phyloP scores from a whole-genome alignment of 2,329 filamentous ascomycete species.

The Phoma sp. region DNA sequence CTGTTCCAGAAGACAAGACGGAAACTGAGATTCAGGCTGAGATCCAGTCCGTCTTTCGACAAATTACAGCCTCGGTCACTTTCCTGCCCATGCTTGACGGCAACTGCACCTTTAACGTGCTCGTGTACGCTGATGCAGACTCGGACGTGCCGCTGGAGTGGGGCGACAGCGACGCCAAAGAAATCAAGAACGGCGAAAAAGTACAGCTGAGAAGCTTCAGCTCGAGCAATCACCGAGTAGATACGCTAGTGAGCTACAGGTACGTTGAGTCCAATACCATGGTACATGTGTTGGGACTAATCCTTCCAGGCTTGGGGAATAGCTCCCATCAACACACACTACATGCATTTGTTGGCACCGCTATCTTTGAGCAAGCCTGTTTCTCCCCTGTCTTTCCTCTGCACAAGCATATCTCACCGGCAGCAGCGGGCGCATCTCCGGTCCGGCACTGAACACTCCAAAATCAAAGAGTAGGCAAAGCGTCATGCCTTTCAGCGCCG shows the following conservation, averaged over 20 bases:
- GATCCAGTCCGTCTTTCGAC: constrained; percentile 95
- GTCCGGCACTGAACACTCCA: not conserved
- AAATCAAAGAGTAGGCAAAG: not conserved
- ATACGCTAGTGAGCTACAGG: constrained; percentile 94
- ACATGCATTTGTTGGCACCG: constrained; percentile 9
- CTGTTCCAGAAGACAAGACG: constrained; percentile 70
- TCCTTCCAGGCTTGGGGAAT: constrained; percentile 13
- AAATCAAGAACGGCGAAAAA: constrained; percentile 92
- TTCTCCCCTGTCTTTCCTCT: constrained; percentile 7
- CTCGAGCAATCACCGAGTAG: constrained; percentile 90
- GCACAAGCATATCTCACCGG: not conserved
- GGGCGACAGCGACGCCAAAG: constrained; percentile 97
- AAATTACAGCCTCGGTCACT: constrained; percentile 96
- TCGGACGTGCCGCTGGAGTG: constrained; percentile 97
- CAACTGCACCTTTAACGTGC: constrained; percentile 97
- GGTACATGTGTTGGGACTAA: constrained; percentile 21
- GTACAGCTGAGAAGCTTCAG: constrained; percentile 96
- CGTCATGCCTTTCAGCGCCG: not conserved
- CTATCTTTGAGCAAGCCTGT: constrained; percentile 11
- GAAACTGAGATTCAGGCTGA: constrained; percentile 94
- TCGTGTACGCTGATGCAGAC: constrained; percentile 96
- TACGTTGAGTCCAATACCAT: constrained; percentile 27
- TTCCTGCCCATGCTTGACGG: constrained; percentile 93
- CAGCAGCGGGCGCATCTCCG: constrained; percentile 1
- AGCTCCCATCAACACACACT: constrained; percentile 8